Evolutionary conservation across 768 basidiomycete species (phyloP), one percentile per base, ranked within the genome.

Genomic region (Lyophyllum shimeji): DNA sequence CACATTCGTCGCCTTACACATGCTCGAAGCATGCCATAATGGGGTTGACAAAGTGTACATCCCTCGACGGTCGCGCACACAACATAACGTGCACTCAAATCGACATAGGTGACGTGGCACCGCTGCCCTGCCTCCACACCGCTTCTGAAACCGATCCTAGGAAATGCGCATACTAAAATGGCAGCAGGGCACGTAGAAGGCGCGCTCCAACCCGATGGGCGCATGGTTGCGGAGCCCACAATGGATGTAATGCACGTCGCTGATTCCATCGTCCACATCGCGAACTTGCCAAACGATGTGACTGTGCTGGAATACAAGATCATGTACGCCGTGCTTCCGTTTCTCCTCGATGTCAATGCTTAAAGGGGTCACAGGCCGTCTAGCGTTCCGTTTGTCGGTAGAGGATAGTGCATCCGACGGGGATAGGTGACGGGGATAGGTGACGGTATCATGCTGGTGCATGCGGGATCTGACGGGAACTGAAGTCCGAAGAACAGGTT

Each of bases 31-130:
- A 93, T 64, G 92, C 87, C 7, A 83, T 94, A 44, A 67, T 74
- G 1, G 92, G 93, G 0, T 71, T 94, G 2, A 92, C 92, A 11
- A 90, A 87, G 68, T 82, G 78, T 40, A 89, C 85, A 4, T 79
- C 85, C 1, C 82, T 95, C 21, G 92, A 94, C 64, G 93, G 91
- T 0, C 76, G 92, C 7, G 73, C 78, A 27, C 82, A 82, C 68
- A 77, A 83, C 63, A 93, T 95, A 52, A 83, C 90, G 3, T 84
- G 83, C 64, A 89, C 87, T 1, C 90, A 94, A 65, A 81, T 94
- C 46, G 92, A 94, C 67, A 90, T 94, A 46, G 92, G 90, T 85
- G 45, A 25, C 67, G 29, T 33, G 3, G n/a, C 34, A 53, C 37
- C 29, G 7, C 54, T n/a, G n/a, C 40, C 31, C 25, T 31, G 31